Conservation (phyloP, 2,329 filamentous ascomycete genomes). For the Knoxdaviesia proteae region DNA sequence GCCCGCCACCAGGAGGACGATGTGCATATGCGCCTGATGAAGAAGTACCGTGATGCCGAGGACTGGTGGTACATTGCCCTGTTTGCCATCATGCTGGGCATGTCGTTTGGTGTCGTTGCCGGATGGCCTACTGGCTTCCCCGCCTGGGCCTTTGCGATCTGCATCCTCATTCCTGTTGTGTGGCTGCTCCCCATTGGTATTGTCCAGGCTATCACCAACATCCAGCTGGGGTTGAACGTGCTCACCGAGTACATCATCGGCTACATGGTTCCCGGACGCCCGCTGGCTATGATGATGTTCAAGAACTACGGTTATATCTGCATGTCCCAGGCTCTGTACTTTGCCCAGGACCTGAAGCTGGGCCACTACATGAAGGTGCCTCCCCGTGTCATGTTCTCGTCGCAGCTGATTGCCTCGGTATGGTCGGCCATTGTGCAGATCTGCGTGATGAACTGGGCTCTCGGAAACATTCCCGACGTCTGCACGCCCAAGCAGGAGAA, state of each 20-base stretch:
- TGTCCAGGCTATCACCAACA: conserved; percentile 39
- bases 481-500: conserved; percentile 32
- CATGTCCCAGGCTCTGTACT: conserved; percentile 45
- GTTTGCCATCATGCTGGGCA: conserved; percentile 29
- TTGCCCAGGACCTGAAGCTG: conserved; percentile 44
- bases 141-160: conserved; percentile 36
- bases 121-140: conserved; percentile 36
- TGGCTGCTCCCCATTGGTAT: conserved; percentile 42
- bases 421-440: conserved; percentile 44
- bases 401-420: conserved; percentile 35
- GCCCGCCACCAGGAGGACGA: conserved; percentile 36
- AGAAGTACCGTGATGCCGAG: conserved; percentile 36
- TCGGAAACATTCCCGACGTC: conserved; percentile 39
- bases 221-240: conserved; percentile 46
- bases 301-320: conserved; percentile 53
- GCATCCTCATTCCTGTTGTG: conserved; percentile 32
- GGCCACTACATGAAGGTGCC: conserved; percentile 50
- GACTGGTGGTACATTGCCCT: conserved; percentile 38
- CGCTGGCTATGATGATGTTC: conserved; percentile 59
- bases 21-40: conserved; percentile 39
- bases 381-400: conserved; percentile 39
- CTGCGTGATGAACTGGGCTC: conserved; percentile 43
- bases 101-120: conserved; percentile 32
- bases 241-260: conserved; percentile 54
- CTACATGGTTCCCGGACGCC: conserved; percentile 50